Percentiles rank a stretch among this genome's conserved stretches.
phyloP scores from a whole-genome alignment of 169 alveolate species.

The Eimeria acervulina region DNA sequence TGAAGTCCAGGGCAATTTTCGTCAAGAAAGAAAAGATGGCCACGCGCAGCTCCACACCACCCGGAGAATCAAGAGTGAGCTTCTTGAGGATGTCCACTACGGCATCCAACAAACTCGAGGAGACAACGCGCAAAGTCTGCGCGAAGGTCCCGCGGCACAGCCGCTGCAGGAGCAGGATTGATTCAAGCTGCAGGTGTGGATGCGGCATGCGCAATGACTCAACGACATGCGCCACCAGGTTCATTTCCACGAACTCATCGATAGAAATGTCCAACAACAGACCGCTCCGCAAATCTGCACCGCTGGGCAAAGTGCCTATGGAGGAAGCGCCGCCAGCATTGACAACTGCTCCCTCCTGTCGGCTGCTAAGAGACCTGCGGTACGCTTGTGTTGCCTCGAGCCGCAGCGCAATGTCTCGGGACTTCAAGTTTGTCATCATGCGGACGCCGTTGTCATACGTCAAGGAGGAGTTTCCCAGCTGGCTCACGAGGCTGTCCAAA shows the following conservation, averaged over 20 bases:
- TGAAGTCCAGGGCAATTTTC: constrained; percentile 79
- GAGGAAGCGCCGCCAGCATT: constrained; percentile 20
- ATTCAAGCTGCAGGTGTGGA: constrained; percentile 82
- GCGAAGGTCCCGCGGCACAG: constrained; percentile 81
- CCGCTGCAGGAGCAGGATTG: constrained; percentile 79
- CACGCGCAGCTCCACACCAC: constrained; percentile 81
- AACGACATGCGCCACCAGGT: constrained; percentile 80
- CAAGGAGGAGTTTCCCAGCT: constrained; percentile 81
- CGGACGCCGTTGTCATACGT: constrained; percentile 76
- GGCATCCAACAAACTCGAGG: constrained; percentile 70
- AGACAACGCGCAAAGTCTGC: constrained; percentile 82
- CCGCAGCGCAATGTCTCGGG: constrained; percentile 72
- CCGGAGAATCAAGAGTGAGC: constrained; percentile 72
- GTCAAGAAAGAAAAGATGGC: constrained; percentile 81
- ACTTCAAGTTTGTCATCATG: constrained; percentile 77
- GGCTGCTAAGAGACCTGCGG: constrained; percentile 80
- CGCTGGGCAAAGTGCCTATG: constrained; percentile 35
- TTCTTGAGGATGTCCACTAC: constrained; percentile 70
- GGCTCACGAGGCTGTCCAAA: constrained; percentile 81
- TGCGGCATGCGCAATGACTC: constrained; percentile 82
- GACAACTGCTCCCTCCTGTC: constrained; percentile 74
- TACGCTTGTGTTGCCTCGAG: constrained; percentile 85
- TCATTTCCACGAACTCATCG: constrained; percentile 66
- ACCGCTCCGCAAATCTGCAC: constrained; percentile 71
- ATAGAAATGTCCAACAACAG: constrained; percentile 81